Percentiles rank a stretch among this genome's conserved stretches.
Conservation (phyloP, 2,329 filamentous ascomycete genomes). For the Pseudocercospora cruenta region DNA sequence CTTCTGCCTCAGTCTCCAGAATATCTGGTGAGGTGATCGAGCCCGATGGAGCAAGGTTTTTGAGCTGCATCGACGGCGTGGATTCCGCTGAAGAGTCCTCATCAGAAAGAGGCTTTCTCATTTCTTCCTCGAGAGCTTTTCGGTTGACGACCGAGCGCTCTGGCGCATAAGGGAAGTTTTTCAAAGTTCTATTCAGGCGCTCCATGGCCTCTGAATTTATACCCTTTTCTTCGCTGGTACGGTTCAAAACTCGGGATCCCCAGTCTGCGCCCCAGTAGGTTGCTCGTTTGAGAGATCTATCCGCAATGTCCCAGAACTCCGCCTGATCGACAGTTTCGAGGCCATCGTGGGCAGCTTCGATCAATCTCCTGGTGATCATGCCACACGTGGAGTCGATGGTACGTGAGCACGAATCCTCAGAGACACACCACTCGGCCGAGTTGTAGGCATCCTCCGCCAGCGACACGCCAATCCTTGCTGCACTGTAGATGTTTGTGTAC, state of each 20-base stretch:
- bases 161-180: not conserved
- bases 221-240: not conserved
- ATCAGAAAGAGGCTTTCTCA: not conserved
- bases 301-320: not conserved
- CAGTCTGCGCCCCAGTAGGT: not conserved
- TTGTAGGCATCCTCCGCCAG: not conserved
- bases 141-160: not conserved
- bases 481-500: not conserved
- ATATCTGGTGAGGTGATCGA: not conserved
- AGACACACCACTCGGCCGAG: not conserved
- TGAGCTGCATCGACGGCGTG: not conserved
- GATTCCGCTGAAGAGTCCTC: not conserved
- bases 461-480: not conserved
- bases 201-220: not conserved
- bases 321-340: not conserved
- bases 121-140: not conserved
- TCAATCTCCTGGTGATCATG: not conserved
- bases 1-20: no score
- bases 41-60: not conserved
- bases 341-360: not conserved
- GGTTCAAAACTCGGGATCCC: not conserved
- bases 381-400: not conserved
- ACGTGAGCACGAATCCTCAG: not conserved
- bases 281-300: not conserved
- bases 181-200: not conserved